These are phyloP conservation scores for Puccinia coronata DNA, from an alignment of 1,284 basidiomycete genomes.

Conservation along the genomic window DNA sequence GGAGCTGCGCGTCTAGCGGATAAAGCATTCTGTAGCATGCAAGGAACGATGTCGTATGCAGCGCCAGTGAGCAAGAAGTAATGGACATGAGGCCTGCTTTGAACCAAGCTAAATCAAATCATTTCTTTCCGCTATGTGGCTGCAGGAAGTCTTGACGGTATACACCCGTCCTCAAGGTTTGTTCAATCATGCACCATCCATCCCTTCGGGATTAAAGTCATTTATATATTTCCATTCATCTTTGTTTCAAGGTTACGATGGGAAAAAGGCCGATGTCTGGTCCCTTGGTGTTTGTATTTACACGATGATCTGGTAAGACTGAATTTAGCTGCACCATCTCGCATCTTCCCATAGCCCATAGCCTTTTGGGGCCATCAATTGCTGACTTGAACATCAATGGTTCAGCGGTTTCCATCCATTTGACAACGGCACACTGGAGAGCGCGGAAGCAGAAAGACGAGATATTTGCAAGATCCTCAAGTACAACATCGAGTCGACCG, in stretches of 20 bases:
- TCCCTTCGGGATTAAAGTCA: neutral
- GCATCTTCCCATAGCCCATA: neutral
- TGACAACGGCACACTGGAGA: constrained; percentile 22
- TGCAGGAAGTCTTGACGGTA: constrained; percentile 48
- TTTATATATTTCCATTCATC: neutral
- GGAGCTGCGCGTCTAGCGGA: constrained; percentile 46
- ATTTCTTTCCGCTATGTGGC: neutral
- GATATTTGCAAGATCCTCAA: constrained; percentile 17
- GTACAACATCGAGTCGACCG: constrained; percentile 24
- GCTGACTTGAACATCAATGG: neutral
- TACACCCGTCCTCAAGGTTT: constrained; percentile 44
- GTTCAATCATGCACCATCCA: neutral
- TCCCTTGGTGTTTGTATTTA: constrained; percentile 45
- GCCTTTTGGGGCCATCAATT: neutral
- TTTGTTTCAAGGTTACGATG: constrained; percentile 39
- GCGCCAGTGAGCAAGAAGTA: constrained; percentile 32
- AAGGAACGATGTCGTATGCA: constrained; percentile 49
- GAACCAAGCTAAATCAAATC: neutral
- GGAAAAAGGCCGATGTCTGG: constrained; percentile 48
- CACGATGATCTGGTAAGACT: constrained; percentile 46
- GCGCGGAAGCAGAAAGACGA: constrained; percentile 9
- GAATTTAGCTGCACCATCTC: neutral
- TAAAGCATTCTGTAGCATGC: constrained; percentile 49
- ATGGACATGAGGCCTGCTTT: neutral
- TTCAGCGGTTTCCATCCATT: constrained; percentile 48